Percentiles rank a stretch among this genome's conserved stretches.
Evolutionary conservation across 108 stramenopile species (phyloP).

Genomic region (Cyclostephanos tholiformis): DNA sequence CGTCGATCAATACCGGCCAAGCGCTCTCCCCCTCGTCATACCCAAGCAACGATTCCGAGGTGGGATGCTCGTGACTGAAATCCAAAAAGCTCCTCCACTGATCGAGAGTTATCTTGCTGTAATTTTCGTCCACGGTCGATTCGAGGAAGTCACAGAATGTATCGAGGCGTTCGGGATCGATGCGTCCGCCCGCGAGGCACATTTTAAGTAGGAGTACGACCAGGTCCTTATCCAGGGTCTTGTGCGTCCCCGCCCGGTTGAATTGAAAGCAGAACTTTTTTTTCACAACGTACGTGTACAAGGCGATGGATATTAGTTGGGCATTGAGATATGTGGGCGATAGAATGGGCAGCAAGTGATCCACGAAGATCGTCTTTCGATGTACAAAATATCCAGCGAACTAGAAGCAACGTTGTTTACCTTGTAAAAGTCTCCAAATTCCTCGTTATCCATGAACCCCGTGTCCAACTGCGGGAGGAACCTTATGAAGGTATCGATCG

Average conservation of each 20-base stretch:
- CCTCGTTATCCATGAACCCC: constrained; percentile 84
- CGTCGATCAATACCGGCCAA: constrained; percentile 87
- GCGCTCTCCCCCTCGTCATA: constrained; percentile 85
- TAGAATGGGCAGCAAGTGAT: too few relatives aligned
- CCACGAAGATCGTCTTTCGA: too few relatives aligned
- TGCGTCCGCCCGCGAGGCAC: constrained; percentile 57
- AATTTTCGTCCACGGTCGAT: constrained; percentile 56
- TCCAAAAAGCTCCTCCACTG: constrained; percentile 89
- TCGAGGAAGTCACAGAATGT: constrained; percentile 69
- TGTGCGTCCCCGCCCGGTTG: constrained; percentile 90
- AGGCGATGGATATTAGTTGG: background rate
- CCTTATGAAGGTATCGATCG: constrained; percentile 61
- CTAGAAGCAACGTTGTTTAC: constrained; percentile 28
- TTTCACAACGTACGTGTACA: too few relatives aligned
- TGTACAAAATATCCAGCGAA: constrained; percentile 3
- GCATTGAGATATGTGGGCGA: background rate
- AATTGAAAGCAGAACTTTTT: constrained; percentile 90
- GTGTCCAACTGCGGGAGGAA: constrained; percentile 77
- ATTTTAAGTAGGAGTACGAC: constrained; percentile 76
- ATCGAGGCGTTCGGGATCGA: constrained; percentile 54
- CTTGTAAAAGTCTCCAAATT: constrained; percentile 93
- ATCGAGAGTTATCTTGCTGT: constrained; percentile 83
- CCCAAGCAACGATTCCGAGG: constrained; percentile 55
- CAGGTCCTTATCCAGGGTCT: constrained; percentile 89
- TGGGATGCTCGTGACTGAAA: constrained; percentile 73